These are phyloP conservation scores for Lupinus albus DNA, from an alignment of 306 rosid genomes.

Conservation along the genomic window DNA sequence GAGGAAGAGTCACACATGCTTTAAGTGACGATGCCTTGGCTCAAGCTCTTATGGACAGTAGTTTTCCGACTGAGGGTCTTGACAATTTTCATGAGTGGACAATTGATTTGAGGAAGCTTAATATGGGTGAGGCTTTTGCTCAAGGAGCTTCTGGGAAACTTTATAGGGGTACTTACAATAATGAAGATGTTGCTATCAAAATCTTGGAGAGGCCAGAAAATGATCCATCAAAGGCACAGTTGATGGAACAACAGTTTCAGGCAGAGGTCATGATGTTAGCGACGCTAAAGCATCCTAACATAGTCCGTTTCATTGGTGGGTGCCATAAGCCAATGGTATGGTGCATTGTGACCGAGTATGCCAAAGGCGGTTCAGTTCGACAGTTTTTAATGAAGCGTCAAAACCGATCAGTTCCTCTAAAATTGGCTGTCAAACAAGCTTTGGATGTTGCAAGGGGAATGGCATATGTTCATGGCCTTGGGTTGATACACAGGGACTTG, in stretches of 20 bases:
- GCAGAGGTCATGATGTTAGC: slow-evolving; percentile 98
- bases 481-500: slow-evolving; percentile 90
- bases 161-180: slow-evolving; percentile 88
- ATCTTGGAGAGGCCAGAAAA: slow-evolving; percentile 97
- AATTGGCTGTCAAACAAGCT: slow-evolving; percentile 95
- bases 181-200: slow-evolving; percentile 95
- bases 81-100: slow-evolving; percentile 90
- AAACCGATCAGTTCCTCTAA: slow-evolving; percentile 85
- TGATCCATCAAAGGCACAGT: slow-evolving; percentile 80
- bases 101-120: slow-evolving; percentile 81
- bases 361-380: slow-evolving; percentile 95
- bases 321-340: slow-evolving; percentile 96
- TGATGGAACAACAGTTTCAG: slow-evolving; percentile 97
- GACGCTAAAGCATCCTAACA: slow-evolving; percentile 86
- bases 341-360: slow-evolving; percentile 98
- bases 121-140: slow-evolving; percentile 95
- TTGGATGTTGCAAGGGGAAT: slow-evolving; percentile 97
- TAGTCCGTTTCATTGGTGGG: slow-evolving; percentile 95
- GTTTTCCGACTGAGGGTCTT: slow-evolving; percentile 80
- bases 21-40: slow-evolving; percentile 95
- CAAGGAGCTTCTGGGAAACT: slow-evolving; percentile 99
- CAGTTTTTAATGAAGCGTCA: slow-evolving; percentile 84
- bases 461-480: slow-evolving; percentile 89
- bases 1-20: slow-evolving; percentile 91
- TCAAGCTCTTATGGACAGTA: slow-evolving; percentile 80